These are phyloP conservation scores for Wickerhamiella galacta DNA, from an alignment of 805 yeast genomes.

Conservation along the genomic window DNA sequence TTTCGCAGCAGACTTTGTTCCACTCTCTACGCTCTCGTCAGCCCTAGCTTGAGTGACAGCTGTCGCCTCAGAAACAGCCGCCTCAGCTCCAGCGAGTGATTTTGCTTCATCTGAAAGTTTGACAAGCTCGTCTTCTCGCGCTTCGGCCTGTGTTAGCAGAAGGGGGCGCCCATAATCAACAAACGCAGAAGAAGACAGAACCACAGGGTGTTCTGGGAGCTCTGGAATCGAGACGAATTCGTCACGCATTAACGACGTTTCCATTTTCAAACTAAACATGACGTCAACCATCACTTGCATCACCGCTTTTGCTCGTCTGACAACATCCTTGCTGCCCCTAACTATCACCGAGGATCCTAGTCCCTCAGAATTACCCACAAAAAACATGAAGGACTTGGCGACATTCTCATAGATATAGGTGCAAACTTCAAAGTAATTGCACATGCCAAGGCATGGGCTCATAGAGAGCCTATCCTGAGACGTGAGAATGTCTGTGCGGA, in stretches of 20 bases:
- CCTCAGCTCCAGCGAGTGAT: not conserved
- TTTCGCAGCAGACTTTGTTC: no score
- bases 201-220: conserved; percentile 25
- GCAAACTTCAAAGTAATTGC: conserved; percentile 54
- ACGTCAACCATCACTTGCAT: conserved; percentile 67
- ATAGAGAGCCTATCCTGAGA: conserved; percentile 74
- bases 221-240: conserved; percentile 34
- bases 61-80: not conserved
- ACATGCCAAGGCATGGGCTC: conserved; percentile 55
- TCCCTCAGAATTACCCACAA: conserved; percentile 57
- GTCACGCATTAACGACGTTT: conserved; percentile 56
- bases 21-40: not conserved
- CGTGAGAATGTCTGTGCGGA: conserved; percentile 70
- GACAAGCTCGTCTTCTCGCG: conserved; percentile 28
- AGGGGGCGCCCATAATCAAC: conserved; percentile 59
- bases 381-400: conserved; percentile 53
- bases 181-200: conserved; percentile 72
- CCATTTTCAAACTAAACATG: conserved; percentile 63
- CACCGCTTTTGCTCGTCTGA: conserved; percentile 58
- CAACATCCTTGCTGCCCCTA: conserved; percentile 50
- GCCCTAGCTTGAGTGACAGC: not conserved
- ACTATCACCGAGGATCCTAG: conserved; percentile 74
- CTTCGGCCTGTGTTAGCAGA: conserved; percentile 37
- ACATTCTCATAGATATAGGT: conserved; percentile 38
- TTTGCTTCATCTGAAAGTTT: conserved; percentile 8